Evolutionary conservation across 495 filamentous ascomycete species (phyloP), one percentile per base, ranked within the genome.

Genomic region (Penicillium cinerascens): DNA sequence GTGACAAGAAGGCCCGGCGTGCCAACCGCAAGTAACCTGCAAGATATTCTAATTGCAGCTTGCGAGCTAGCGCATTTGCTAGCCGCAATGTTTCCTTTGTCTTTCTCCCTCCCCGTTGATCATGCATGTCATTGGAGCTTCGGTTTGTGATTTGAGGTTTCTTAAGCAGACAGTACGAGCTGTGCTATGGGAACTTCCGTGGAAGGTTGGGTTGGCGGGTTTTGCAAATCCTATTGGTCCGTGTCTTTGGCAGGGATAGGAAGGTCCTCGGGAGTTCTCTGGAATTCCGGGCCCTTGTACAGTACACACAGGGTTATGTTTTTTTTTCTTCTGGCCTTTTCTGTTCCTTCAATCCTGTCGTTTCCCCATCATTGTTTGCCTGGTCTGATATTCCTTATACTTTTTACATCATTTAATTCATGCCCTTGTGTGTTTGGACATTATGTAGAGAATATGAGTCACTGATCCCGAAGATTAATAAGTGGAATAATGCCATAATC

Each of bases 1-100:
- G 91, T 17, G 93, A 98, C 44, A 54, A 67, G n/a, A 29, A 55
- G 38, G 51, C 47, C 23, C 60, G 63, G 13, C 60, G 58, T 47
- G 64, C 68, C 50, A 70, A 54, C 61, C 70, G 69, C 47, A 69
- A 71, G 60, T 60, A 62, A 44, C 71, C 2, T 16, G 37, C 37
- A 11, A 36, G 33, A 36, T 36, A 39, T 39, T 20, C n/a, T 16
- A n/a, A n/a, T n/a, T n/a, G 9, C n/a, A 13, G 16, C 16, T 6
- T 18, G 9, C 29, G 10, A 33, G 9, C 29, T 13, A 13, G 29
- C 37, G n/a, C 37, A 20, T 2, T 16, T 18, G 36, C 20, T 22
- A 20, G 42, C 29, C 16, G 25, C 13, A 38, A 38, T 40, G 22
- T 36, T 40, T 26, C 45, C 42, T 57, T 53, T 49, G 42, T 58